Evolutionary conservation across 495 filamentous ascomycete genomes (phyloP).

Genomic region (Penicillium turbatum): DNA sequence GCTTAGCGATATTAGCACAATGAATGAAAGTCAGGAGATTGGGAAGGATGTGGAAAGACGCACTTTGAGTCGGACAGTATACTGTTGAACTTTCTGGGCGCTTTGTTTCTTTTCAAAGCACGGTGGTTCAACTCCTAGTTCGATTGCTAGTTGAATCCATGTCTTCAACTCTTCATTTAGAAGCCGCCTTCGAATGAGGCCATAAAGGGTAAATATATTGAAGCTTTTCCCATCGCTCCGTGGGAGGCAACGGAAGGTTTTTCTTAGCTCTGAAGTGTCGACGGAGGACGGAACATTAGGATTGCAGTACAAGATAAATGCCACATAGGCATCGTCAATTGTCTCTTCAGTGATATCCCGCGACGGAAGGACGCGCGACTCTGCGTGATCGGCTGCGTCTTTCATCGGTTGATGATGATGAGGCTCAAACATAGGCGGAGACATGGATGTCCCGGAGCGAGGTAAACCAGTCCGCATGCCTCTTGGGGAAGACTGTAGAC

Average conservation of each 20-base stretch:
- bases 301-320: conserved; percentile 91
- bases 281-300: conserved; percentile 67
- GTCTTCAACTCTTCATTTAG: conserved; percentile 88
- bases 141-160: conserved; percentile 86
- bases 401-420: conserved; percentile 30
- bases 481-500: conserved; percentile 41
- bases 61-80: conserved; percentile 91
- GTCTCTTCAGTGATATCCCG: conserved; percentile 64
- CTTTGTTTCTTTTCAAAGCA: conserved; percentile 82
- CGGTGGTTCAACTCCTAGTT: conserved; percentile 86
- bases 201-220: conserved; percentile 74
- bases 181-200: conserved; percentile 73
- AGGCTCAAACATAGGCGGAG: conserved; percentile 39
- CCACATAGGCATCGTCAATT: conserved; percentile 82
- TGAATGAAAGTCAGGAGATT: neutral
- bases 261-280: conserved; percentile 69
- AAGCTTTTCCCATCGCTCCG: conserved; percentile 93
- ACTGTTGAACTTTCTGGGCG: conserved; percentile 96
- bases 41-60: conserved; percentile 10
- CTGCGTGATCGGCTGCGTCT: conserved; percentile 35
- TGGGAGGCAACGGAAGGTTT: conserved; percentile 77
- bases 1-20: conserved; percentile 43
- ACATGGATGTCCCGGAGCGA: conserved; percentile 40
- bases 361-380: conserved; percentile 55
- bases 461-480: conserved; percentile 32